These are phyloP conservation scores for Corchorus olitorius DNA, from an alignment of 345 rosid species.

Conservation along the genomic window DNA sequence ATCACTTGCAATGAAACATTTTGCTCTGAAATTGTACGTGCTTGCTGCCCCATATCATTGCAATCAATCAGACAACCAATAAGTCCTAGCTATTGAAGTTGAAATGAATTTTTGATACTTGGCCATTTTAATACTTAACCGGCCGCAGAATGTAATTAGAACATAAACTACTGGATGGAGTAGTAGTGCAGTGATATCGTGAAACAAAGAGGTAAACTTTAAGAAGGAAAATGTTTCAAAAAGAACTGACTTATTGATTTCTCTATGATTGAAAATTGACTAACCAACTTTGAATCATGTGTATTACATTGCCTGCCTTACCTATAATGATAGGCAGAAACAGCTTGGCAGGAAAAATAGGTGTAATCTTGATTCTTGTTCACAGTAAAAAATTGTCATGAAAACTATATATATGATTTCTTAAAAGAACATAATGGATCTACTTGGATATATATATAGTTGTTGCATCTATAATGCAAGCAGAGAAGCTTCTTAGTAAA, in stretches of 20 bases:
- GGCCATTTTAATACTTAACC: no score
- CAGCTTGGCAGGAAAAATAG: not conserved
- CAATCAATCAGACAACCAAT: no score
- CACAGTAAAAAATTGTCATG: not conserved
- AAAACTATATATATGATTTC: not conserved
- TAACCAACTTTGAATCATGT: not conserved
- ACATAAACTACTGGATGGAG: not conserved
- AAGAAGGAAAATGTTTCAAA: not conserved
- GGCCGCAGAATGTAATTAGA: not conserved
- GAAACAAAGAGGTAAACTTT: not conserved
- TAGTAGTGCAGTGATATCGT: not conserved
- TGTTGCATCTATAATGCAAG: not conserved
- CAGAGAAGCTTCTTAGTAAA: not conserved
- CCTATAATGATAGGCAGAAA: not conserved
- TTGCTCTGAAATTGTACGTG: no score
- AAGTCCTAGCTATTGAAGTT: no score
- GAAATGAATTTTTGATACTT: no score
- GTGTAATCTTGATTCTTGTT: not conserved
- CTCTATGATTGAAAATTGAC: constrained; percentile 2
- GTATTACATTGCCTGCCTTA: not conserved
- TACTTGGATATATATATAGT: not conserved
- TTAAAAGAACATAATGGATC: not conserved
- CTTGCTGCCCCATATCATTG: no score
- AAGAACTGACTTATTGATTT: not conserved
- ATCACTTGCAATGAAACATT: no score